Base-by-base conservation (phyloP, 2,329 filamentous ascomycete genomes). In the Hymenoscyphus fraxineus region DNA sequence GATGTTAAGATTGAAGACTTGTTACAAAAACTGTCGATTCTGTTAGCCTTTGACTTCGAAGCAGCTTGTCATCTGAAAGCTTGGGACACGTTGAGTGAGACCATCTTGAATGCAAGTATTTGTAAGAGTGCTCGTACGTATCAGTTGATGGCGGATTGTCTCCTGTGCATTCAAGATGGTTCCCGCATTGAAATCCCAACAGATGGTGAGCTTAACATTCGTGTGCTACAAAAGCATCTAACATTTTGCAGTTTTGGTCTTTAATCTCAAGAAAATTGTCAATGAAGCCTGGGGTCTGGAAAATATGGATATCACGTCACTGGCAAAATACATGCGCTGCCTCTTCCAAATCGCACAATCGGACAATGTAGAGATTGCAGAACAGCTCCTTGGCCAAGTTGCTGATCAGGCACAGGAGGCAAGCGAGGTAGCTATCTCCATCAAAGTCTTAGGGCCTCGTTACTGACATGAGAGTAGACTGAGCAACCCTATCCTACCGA, bases 41-140 rank as follows among this genome's bases (percentile, higher is more conserved):
- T 96, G 19, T 79, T 92, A 7, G 85, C 89, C 0, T 91, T 93
- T 68, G 90, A 95, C 68, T 90, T 96, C 66, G 93, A 97, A 78
- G 89, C 87, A 2, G 86, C 88, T 0, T 78, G 90, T 47, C 81
- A 80, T 39, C 79, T 95, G 4, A 83, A 86, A 65, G 80, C 83
- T 22, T 95, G 88, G 89, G 83, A 90, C 55, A 81, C 85, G 44
- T 78, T 96, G 1, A 78, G 81, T 5, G 75, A 78, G 16, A 84
- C 92, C 7, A 82, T 95, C 27, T 72, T 82, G 62, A 82, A 80
- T 61, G 81, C 82, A 0, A 77, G 76, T 6, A 61, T 71, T 0
- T 85, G 81, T 63, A 75, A 76, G 19, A 79, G 80, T 60, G 76
- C 80, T 40, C 69, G 73, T 3, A 78, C 84, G 19, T 85, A 85